Conservation (phyloP, 2,329 filamentous ascomycete genomes). For the Byssoonygena ceratinophila region DNA sequence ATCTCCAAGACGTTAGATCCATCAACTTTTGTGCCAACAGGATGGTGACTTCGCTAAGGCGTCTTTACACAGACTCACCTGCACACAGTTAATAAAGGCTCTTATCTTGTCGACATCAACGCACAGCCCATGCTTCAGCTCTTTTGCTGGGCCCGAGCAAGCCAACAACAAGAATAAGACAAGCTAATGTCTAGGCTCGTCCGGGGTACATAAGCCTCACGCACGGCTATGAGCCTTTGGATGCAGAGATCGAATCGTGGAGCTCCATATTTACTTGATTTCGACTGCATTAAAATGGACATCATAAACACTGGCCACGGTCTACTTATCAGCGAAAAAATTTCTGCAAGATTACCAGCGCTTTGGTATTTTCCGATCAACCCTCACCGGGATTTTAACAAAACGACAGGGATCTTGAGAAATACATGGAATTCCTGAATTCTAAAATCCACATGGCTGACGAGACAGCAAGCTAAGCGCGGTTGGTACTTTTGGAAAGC, state of each 20-base stretch:
- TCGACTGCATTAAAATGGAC: background rate
- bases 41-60: background rate
- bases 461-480: background rate
- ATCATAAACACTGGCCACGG: too few relatives aligned
- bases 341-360: background rate
- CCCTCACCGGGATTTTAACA: background rate
- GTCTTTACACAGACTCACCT: background rate
- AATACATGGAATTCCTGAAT: background rate
- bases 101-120: background rate
- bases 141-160: background rate
- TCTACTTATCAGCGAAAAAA: too few relatives aligned
- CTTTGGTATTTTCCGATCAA: background rate
- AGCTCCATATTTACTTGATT: background rate
- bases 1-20: background rate
- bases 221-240: background rate
- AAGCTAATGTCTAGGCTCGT: constrained; percentile 4
- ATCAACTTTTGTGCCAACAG: background rate
- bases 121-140: background rate
- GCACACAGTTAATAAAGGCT: background rate
- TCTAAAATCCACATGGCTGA: background rate
- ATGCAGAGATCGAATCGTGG: background rate
- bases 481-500: background rate
- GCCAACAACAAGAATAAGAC: background rate
- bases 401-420: background rate
- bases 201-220: constrained; percentile 12